Percentiles rank a stretch among this genome's conserved stretches.
phyloP scores from a whole-genome alignment of 352 stramenopile genomes.

The Globisporangium cylindrosporum region DNA sequence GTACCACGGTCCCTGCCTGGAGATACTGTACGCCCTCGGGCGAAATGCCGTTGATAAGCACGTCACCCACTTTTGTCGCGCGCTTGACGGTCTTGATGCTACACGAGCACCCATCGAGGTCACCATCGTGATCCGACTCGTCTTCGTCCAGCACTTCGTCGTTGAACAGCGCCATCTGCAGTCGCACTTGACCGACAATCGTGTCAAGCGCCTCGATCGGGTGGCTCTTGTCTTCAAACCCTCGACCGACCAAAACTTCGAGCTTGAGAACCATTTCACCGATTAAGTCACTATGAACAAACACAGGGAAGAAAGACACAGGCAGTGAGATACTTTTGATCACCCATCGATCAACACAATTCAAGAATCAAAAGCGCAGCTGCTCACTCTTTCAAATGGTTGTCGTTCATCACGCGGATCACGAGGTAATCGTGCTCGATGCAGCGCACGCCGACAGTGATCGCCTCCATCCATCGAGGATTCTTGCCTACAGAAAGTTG shows the following conservation, averaged over 20 bases:
- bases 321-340: neutral
- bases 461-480: constrained; percentile 67
- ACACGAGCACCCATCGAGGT: constrained; percentile 65
- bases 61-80: constrained; percentile 68
- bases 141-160: constrained; percentile 72
- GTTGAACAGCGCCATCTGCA: constrained; percentile 77
- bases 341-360: neutral
- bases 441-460: constrained; percentile 57
- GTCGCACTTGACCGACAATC: constrained; percentile 68
- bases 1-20: constrained; percentile 57
- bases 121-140: constrained; percentile 41
- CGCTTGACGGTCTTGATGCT: constrained; percentile 35
- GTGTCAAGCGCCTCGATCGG: constrained; percentile 71
- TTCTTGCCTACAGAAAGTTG: constrained; percentile 48
- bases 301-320: neutral
- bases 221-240: constrained; percentile 73
- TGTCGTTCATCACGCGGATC: constrained; percentile 80
- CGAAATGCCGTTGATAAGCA: constrained; percentile 71
- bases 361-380: neutral
- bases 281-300: constrained; percentile 48
- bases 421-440: constrained; percentile 81
- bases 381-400: constrained; percentile 64
- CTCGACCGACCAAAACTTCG: constrained; percentile 59
- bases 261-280: constrained; percentile 66
- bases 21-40: constrained; percentile 71